Conservation (phyloP, 192 early-diverging fungal genomes). For the Entophlyctis luteolus region DNA sequence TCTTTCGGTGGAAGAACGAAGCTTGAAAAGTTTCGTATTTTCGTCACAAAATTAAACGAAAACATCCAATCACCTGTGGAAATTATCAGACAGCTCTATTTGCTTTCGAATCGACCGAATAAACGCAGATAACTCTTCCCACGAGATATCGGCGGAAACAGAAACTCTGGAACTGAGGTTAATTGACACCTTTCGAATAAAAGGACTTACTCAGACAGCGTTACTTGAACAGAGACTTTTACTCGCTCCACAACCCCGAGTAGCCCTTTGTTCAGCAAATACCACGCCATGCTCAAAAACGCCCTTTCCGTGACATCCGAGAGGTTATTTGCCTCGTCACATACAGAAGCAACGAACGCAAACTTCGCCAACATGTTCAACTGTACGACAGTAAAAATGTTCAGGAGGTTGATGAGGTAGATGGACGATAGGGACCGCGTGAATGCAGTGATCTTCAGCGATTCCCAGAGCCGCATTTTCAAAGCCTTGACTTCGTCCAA, state of each 20-base stretch:
- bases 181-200: not conserved
- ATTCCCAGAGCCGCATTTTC: slow-evolving; percentile 76
- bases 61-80: slow-evolving; percentile 15
- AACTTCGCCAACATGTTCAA: slow-evolving; percentile 87
- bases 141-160: slow-evolving; percentile 28
- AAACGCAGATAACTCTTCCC: slow-evolving; percentile 24
- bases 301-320: slow-evolving; percentile 64
- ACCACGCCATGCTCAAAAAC: slow-evolving; percentile 89
- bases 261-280: slow-evolving; percentile 86
- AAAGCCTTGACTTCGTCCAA: not conserved
- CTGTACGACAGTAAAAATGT: slow-evolving; percentile 79
- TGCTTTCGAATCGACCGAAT: slow-evolving; percentile 35
- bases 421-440: slow-evolving; percentile 78
- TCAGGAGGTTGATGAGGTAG: slow-evolving; percentile 83
- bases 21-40: not conserved
- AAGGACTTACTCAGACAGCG: slow-evolving; percentile 51
- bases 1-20: slow-evolving; percentile 60
- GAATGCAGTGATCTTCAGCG: slow-evolving; percentile 84
- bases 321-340: slow-evolving; percentile 27
- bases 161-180: slow-evolving; percentile 28
- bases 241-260: slow-evolving; percentile 65
- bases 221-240: slow-evolving; percentile 59
- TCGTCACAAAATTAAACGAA: not conserved
- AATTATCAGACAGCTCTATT: slow-evolving; percentile 13
- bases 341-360: slow-evolving; percentile 64